Conservation (phyloP, 2,329 filamentous ascomycete species). For the Talaromyces sp. region DNA sequence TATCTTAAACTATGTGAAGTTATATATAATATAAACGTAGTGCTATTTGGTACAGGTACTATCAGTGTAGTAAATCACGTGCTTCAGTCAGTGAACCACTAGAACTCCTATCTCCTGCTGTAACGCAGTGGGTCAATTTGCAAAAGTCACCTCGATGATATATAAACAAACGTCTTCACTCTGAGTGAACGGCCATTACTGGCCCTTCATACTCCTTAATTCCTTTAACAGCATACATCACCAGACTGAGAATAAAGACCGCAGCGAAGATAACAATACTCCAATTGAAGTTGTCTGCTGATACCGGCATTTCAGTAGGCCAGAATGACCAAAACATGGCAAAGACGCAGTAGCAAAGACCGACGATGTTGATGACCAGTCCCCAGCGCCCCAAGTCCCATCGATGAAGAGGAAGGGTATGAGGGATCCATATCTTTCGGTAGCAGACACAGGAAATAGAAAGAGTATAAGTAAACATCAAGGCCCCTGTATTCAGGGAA, state of each 20-base stretch:
- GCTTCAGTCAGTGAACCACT: too few relatives aligned
- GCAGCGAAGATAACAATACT: constrained; percentile 40
- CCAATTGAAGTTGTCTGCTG: constrained; percentile 45
- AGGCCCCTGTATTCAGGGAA: constrained; percentile 43
- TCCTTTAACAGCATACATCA: constrained; percentile 28
- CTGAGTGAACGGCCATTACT: not conserved
- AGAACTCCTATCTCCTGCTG: too few relatives aligned
- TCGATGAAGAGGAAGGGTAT: constrained; percentile 34
- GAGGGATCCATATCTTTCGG: constrained; percentile 33
- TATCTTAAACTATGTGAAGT: too few relatives aligned
- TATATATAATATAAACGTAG: too few relatives aligned
- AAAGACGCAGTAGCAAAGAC: constrained; percentile 38
- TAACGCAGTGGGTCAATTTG: too few relatives aligned
- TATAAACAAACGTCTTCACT: too few relatives aligned
- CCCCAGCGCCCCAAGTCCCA: constrained; percentile 42
- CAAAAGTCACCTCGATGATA: too few relatives aligned
- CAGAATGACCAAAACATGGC: constrained; percentile 47
- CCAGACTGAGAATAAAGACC: constrained; percentile 33
- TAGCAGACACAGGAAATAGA: constrained; percentile 43
- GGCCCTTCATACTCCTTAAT: constrained; percentile 8
- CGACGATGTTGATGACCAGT: constrained; percentile 39
- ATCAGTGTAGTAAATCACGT: too few relatives aligned
- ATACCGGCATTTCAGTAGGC: constrained; percentile 35
- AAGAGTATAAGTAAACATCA: constrained; percentile 48
- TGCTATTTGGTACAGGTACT: too few relatives aligned